Evolutionary conservation across 345 rosid genomes (phyloP), one percentile per base, ranked within the genome.

Genomic region (Aquilaria malaccensis): DNA sequence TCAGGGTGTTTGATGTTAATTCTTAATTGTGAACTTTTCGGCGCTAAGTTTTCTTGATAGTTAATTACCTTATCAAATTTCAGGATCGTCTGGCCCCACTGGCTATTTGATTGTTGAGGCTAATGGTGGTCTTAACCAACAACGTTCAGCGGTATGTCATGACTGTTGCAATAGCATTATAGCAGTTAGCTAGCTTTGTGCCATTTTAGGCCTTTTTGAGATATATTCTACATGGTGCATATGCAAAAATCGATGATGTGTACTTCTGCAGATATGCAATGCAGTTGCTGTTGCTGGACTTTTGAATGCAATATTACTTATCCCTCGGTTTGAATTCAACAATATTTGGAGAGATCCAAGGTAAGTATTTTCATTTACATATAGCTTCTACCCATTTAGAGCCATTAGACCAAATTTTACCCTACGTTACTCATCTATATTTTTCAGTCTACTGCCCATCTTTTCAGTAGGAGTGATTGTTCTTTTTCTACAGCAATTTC

Each of bases 101-200:
- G 88, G 94, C 55, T 93, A 84, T 80, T 77, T 93, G 82, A 72
- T 93, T 15, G 75, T 93, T 12, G 94, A 85, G 60, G 97, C 97
- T 47, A 89, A 93, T 77, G 98, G 98, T 2, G 98, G 98, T 66
- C 98, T 93, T 61, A 93, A 87, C 66, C 98, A 93, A 73, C 98
- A 93, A 65, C 97, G 98, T 22, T 83, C 98, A 7, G 96, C 97
- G 71, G 98, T 93, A 77, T 64, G 81, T 60, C 49, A 46, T 56
- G 59, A 33, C 54, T 30, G 10, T 32, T 29, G 58, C 33, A 37
- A 37, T 33, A 52, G 14, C 51, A 50, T 32, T 37, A 9, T 37
- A 37, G 43, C 22, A 22, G 22, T 22, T 37, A 37, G 43, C 43
- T 37, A 37, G 43, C 43, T 37, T 37, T 37, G 43, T 37, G 43